These are phyloP conservation scores for Groenewaldozyma sp. DNA, from an alignment of 1,139 yeast species.

Conservation along the genomic window DNA sequence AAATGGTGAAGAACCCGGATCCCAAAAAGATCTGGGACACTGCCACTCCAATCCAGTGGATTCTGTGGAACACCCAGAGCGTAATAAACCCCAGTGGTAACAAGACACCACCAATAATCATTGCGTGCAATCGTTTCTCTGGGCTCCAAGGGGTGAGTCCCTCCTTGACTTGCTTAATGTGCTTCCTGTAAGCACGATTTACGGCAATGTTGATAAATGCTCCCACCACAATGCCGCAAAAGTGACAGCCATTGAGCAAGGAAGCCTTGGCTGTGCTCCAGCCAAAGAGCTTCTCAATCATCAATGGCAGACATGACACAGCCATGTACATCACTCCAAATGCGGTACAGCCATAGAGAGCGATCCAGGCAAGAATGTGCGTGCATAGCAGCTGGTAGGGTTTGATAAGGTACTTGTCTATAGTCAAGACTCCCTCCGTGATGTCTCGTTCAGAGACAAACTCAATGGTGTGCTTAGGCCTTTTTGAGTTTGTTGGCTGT, in stretches of 20 bases:
- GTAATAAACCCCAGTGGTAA: constrained; percentile 12
- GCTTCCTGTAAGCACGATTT: constrained; percentile 8
- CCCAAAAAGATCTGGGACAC: constrained; percentile 11
- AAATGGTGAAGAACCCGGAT: constrained; percentile 14
- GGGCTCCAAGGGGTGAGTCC: constrained; percentile 10
- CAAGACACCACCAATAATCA: constrained; percentile 12
- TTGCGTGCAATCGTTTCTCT: constrained; percentile 11
- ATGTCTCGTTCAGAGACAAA: neutral
- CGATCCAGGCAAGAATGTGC: constrained; percentile 9
- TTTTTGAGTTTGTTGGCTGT: neutral
- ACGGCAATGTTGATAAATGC: constrained; percentile 8
- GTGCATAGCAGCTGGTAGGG: constrained; percentile 13
- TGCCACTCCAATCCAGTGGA: constrained; percentile 9
- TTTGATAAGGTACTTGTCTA: constrained; percentile 10
- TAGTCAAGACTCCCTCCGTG: neutral
- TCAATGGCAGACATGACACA: constrained; percentile 11
- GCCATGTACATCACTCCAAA: constrained; percentile 15
- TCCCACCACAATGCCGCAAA: constrained; percentile 12
- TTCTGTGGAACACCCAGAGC: constrained; percentile 7
- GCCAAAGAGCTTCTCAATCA: constrained; percentile 9
- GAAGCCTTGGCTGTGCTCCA: constrained; percentile 11
- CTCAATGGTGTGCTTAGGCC: too few species aligned
- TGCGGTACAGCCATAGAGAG: constrained; percentile 12
- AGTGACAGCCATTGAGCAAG: constrained; percentile 10
- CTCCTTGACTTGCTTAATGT: constrained; percentile 6